Evolutionary conservation across 306 rosid species (phyloP), one percentile per base, ranked within the genome.

Genomic region (Arachis hypogaea): DNA sequence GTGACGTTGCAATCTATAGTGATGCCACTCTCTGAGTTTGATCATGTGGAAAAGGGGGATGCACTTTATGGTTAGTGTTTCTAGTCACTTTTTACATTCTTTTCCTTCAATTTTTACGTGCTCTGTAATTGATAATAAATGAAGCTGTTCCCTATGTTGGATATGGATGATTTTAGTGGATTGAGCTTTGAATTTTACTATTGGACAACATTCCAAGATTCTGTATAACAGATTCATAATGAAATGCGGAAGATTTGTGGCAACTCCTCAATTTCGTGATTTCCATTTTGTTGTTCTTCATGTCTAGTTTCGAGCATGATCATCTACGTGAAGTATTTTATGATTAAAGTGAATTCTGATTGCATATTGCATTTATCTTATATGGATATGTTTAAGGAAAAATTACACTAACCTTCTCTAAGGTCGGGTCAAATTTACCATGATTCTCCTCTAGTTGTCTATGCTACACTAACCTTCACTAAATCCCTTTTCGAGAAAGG

Each of bases 1-100:
- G 98, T 92, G 70, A 85, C 72, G 55, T 75, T 92, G 82, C 93
- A 88, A 65, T 75, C 83, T 10, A 85, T 92, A 59, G 56, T 88
- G 87, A 75, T 82, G 88, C 87, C 86, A 33, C 81, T 77, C 11
- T 75, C 83, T 61, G 89, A 87, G 82, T 87, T 59, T 66, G 92
- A 87, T 52, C 82, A 82, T 30, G 84, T 4, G 38, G 81, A 82
- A 12, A 87, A 85, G 69, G 92, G 92, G 57, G 96, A 92, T 80
- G 93, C 93, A 1, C 80, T 89, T 50, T 84, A 80, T 74, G 93
- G 97, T 89, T 60, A 18, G 80, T 45, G 29, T 72, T 29, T 51
- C 40, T 4, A 9, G 69, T 41, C 30, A 12, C 14, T 9, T 8
- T 12, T 46, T 12, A 4, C 7, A 5, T 43, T 43, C 7, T 43